Base-by-base conservation (phyloP, 345 rosid species). In the Aegle marmelos region DNA sequence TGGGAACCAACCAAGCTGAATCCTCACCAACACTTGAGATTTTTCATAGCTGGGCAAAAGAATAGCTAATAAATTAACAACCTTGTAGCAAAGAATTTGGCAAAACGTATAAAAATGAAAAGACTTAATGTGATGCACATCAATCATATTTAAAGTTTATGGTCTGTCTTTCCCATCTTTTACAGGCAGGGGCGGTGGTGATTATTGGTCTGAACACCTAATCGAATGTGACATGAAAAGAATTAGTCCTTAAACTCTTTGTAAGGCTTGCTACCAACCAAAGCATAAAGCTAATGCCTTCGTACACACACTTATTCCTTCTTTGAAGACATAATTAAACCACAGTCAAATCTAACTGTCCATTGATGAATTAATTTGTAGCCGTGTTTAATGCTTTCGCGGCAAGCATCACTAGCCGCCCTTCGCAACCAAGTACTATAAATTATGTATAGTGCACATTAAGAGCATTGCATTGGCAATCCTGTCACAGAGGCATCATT, bases 161-260 rank as follows among this genome's bases (percentile, higher is more conserved):
- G 9, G 69, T 28, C 59, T 14, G 28, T 19, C 36, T 24, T 50
- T 9, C 60, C n/a, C 74, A 70, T 30, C 61, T 70, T 70, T 70
- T 70, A 53, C 61, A 8, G 2, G 27, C 9, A 50, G 39, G 74
- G 56, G 21, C 9, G 60, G 27, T 70, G 45, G 41, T 70, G 61
- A 31, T 17, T 70, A 8, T 70, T 53, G 74, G 60, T 70, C 28
- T 9, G 74, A 53, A 53, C 22, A 30, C 60, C 78, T 30, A 74
- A 74, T 27, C 30, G 39, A 30, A 63, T 19, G 78, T 39, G 76
- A 74, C 68, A 60, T 41, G 2, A 41, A 39, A 73, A 60, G 27
- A 63, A 1, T 3, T 17, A 63, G 27, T 28, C 37, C 39, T 74
- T 36, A n/a, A 24, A 27, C 21, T 61, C 58, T 37, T 16, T 25